phyloP scores from a whole-genome alignment of 2,329 filamentous ascomycete species.

The Hirsutella minnesotensis region DNA sequence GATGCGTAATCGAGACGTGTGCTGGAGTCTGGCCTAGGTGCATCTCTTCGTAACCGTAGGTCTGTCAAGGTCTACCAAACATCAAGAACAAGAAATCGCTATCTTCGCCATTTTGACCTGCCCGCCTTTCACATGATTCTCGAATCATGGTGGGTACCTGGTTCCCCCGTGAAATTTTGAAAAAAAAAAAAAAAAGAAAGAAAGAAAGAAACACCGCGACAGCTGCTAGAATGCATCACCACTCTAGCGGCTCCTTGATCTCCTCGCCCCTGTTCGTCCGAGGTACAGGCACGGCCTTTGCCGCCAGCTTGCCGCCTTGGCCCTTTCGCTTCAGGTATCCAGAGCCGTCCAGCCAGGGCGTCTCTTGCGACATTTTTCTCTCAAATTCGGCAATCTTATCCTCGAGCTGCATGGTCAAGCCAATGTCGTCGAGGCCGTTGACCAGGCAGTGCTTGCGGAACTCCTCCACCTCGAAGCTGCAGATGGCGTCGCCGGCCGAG shows the following conservation, averaged over 20 bases:
- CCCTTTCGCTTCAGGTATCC: constrained; percentile 55
- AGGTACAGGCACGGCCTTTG: constrained; percentile 58
- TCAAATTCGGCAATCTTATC: constrained; percentile 82
- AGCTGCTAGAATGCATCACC: constrained; percentile 29
- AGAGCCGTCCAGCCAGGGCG: constrained; percentile 83
- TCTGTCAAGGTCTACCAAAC: neutral
- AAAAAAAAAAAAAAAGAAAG: neutral
- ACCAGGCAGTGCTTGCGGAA: constrained; percentile 91
- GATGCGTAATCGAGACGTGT: neutral
- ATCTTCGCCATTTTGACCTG: neutral
- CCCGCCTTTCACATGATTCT: neutral
- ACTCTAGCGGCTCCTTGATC: constrained; percentile 77
- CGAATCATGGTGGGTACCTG: neutral
- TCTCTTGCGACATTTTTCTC: constrained; percentile 60
- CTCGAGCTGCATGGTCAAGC: constrained; percentile 83
- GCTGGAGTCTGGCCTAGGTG: neutral
- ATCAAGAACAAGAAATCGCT: neutral
- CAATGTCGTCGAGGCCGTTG: constrained; percentile 92
- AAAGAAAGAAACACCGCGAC: neutral
- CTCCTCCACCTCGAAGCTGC: constrained; percentile 76
- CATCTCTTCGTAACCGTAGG: neutral
- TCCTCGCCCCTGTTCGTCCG: constrained; percentile 82
- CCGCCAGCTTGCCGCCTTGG: constrained; percentile 41
- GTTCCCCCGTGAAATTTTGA: neutral
- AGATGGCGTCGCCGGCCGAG: constrained; percentile 59